Evolutionary conservation across 2,329 filamentous ascomycete species (phyloP).

Genomic region (Beauveria sp.): DNA sequence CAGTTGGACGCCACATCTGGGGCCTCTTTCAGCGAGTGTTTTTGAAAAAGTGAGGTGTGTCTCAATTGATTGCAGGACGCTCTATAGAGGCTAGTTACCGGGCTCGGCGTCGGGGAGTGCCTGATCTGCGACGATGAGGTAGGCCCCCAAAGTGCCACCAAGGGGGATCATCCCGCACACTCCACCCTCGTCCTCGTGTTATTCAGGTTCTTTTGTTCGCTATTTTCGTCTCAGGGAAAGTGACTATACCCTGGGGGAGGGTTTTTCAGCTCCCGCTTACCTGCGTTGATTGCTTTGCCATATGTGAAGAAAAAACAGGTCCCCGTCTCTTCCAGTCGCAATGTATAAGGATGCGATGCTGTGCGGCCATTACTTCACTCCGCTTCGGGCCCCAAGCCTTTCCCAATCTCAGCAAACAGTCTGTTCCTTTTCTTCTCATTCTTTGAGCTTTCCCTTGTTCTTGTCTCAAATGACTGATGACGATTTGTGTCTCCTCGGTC

Average conservation of each 20-base stretch:
- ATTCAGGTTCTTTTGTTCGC: constrained; percentile 1
- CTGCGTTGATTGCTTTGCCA: not conserved
- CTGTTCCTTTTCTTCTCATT: not conserved
- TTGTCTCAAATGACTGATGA: not conserved
- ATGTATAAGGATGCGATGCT: not conserved
- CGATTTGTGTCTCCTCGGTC: not conserved
- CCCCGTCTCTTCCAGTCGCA: not conserved
- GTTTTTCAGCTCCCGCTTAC: not conserved
- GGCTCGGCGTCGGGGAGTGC: not conserved
- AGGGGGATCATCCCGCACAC: not conserved
- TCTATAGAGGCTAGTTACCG: no score
- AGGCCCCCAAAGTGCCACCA: not conserved
- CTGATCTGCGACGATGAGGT: not conserved
- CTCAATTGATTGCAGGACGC: no score
- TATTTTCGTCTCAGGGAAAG: constrained; percentile 2
- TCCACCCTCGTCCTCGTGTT: not conserved
- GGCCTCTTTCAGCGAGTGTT: no score
- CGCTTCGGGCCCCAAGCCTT: not conserved
- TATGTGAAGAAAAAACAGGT: not conserved
- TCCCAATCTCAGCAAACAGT: not conserved
- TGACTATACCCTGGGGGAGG: not conserved
- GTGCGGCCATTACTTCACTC: not conserved
- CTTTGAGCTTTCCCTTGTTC: not conserved
- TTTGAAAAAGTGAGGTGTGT: no score
- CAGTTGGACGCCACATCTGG: no score